Evolutionary conservation across 1,139 yeast genomes (phyloP).

Genomic region (Debaryomyces robertsiae): DNA sequence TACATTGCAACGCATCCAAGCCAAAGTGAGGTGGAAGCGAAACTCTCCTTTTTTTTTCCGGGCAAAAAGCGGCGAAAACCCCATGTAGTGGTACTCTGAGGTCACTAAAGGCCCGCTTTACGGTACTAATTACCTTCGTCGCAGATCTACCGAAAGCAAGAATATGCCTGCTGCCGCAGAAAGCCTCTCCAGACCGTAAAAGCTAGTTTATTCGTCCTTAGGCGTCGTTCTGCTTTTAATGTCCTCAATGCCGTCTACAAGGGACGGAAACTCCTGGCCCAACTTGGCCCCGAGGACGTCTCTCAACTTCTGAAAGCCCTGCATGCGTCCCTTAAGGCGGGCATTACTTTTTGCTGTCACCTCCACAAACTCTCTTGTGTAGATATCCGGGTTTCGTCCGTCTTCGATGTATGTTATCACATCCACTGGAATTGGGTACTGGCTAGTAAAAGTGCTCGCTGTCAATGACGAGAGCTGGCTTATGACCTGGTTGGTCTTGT

Average conservation of each 20-base stretch:
- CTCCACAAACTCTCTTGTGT: conserved; percentile 94
- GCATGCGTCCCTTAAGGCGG: conserved; percentile 78
- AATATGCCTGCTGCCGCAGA: too few species aligned
- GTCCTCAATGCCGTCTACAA: conserved; percentile 46
- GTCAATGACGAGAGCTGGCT: conserved; percentile 40
- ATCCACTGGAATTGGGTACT: conserved; percentile 68
- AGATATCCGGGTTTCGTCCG: conserved; percentile 95
- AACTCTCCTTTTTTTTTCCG: too few species aligned
- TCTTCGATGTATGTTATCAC: conserved; percentile 86
- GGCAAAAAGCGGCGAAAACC: too few species aligned
- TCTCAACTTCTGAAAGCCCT: conserved; percentile 59
- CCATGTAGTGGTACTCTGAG: too few species aligned
- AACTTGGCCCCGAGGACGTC: conserved; percentile 71
- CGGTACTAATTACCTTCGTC: too few species aligned
- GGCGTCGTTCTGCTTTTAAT: conserved; percentile 28
- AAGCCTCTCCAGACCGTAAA: too few species aligned
- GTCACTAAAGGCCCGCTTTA: too few species aligned
- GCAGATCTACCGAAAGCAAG: too few species aligned
- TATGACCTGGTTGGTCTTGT: conserved; percentile 44
- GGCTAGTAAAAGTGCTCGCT: conserved; percentile 33
- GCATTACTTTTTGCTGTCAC: conserved; percentile 89
- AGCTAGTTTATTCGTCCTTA: background rate
- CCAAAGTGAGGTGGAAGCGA: too few species aligned
- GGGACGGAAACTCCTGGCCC: conserved; percentile 74
- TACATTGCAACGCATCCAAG: too few species aligned